phyloP scores from a whole-genome alignment of 768 basidiomycete genomes.

The Coprinopsis marcescibilis region DNA sequence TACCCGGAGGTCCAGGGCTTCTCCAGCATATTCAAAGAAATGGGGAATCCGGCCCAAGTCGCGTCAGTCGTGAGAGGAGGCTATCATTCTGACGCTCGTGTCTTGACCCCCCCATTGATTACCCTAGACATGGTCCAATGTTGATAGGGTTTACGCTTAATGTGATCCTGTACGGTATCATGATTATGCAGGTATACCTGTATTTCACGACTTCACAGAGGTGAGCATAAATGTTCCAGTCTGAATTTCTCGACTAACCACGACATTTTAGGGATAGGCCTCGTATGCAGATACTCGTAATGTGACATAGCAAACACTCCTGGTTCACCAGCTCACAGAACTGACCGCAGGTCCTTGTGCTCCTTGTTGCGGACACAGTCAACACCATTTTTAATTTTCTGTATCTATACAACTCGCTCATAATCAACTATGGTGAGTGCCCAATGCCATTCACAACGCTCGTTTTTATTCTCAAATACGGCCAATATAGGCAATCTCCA shows the following conservation, averaged over 20 bases:
- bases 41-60: slow-evolving; percentile 28
- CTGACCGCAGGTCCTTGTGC: slow-evolving; percentile 31
- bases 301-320: slow-evolving; percentile 28
- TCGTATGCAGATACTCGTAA: slow-evolving; percentile 45
- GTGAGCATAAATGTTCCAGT: slow-evolving; percentile 17
- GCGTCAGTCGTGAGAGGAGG: slow-evolving; percentile 22
- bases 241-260: not conserved
- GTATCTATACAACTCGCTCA: slow-evolving; percentile 43
- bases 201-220: slow-evolving; percentile 34
- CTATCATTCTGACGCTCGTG: not conserved
- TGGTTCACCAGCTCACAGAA: not conserved
- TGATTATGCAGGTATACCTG: slow-evolving; percentile 43
- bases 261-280: slow-evolving; percentile 31
- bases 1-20: too few relatives aligned
- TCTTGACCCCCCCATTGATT: not conserved
- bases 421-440: slow-evolving; percentile 38
- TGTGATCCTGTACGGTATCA: slow-evolving; percentile 43
- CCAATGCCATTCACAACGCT: not conserved
- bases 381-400: slow-evolving; percentile 39
- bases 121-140: slow-evolving; percentile 44
- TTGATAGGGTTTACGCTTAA: slow-evolving; percentile 45
- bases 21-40: too few relatives aligned
- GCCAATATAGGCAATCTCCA: slow-evolving; percentile 13
- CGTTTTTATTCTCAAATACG: not conserved
- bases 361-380: slow-evolving; percentile 44